Base-by-base conservation (phyloP, 1,284 basidiomycete genomes). In the Hymenochaete sp. region DNA sequence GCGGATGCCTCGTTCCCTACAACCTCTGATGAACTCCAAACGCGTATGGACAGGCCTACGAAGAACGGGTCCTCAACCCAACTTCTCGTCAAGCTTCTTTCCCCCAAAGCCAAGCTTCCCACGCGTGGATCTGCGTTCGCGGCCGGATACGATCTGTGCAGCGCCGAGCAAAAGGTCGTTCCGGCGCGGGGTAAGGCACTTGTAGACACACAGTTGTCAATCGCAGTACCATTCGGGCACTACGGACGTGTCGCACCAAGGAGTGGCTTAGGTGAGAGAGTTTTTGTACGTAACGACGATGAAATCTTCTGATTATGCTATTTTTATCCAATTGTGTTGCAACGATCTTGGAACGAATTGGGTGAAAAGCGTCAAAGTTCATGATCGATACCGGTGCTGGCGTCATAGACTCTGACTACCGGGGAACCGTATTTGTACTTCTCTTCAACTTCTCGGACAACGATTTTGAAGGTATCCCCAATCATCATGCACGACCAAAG, bases 331-430 rank as follows among this genome's bases (percentile, higher is more conserved):
- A 42, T 40, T 45, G 19, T n/a, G n/a, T n/a, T n/a, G n/a, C n/a
- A n/a, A n/a, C n/a, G n/a, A n/a, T n/a, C n/a, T n/a, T n/a, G n/a
- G n/a, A n/a, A n/a, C n/a, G n/a, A n/a, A n/a, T n/a, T n/a, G n/a
- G n/a, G n/a, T n/a, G n/a, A n/a, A n/a, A n/a, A 93, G 93, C 95
- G 3, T 85, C 85, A 21, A 98, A 98, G 63, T 93, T 91, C 65
- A 91, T 92, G 74, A 97, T 98, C 51, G 88, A 96, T 61, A 93
- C 90, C 0, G 95, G 95, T 1, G 96, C 95, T 4, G 95, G 95
- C 27, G 95, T 98, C 14, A 79, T 98, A 48, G 96, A 98, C 55
- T 85, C 89, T 9, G 95, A 98, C 62, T 98, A 98, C 64, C 77
- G 96, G 29, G 95, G 96, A 3, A 70, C 82, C 6, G 77, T 98